Evolutionary conservation across 768 basidiomycete species (phyloP), one percentile per base, ranked within the genome.

Genomic region (Russula abietina): DNA sequence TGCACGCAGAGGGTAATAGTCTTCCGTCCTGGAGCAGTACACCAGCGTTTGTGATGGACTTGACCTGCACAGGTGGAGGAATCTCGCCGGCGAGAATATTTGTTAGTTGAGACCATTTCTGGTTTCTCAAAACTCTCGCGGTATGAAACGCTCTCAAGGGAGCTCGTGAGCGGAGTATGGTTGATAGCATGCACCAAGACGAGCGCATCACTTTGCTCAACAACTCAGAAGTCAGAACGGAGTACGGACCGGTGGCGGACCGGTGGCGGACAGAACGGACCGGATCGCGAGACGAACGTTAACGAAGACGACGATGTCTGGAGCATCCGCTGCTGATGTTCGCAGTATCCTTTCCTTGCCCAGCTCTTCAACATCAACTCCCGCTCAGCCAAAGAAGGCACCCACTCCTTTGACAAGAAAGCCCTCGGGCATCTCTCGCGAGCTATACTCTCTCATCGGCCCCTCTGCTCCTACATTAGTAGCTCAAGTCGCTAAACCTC

Each of bases 401-500:
- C 14, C 55, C 16, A 19, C 52, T 5, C 64, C 69, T 17, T 62
- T 75, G 3, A 39, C 71, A 26, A 81, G 82, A 70, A 92, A 90
- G 74, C 91, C 91, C 4, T 91, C 93, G 22, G 95, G 96, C 22
- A 94, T 98, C 64, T 88, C 93, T 0, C 80, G 94, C 68, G 95
- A 98, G 73, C 81, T 99, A 2, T 98, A 90, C 75, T 87, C 90
- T 1, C 84, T 99, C 62, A 98, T 99, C 67, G 96, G 96, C n/a
- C 86, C 92, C 63, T 89, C 91, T 53, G 89, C 89, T 12, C 94
- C 96, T 0, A 86, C 89, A 2, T 81, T 98, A 54, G 88, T 86
- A 0, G 83, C 89, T 38, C 87, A 90, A 68, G 81, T 87, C 62
- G 80, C 87, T 30, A 90, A 91, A 71, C 90, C 91, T 39, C 84